These are phyloP conservation scores for Sporothrix luriei DNA, from an alignment of 2,329 filamentous ascomycete species.

Conservation along the genomic window DNA sequence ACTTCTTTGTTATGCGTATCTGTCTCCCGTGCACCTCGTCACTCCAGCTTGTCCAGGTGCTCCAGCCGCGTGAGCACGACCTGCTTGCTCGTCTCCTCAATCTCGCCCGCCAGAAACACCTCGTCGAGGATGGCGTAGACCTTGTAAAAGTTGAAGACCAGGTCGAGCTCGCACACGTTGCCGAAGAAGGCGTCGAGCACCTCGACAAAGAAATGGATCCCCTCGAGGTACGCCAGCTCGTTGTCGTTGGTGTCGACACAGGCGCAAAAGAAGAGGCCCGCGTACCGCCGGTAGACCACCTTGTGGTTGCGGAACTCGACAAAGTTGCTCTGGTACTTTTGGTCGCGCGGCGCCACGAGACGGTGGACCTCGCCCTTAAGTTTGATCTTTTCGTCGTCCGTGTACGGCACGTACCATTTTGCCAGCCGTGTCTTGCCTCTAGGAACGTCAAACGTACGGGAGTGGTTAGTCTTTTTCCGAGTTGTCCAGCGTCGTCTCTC, in stretches of 20 bases:
- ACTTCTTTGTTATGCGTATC: neutral
- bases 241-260: slow-evolving; percentile 99
- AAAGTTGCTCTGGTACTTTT: slow-evolving; percentile 99
- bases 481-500: neutral
- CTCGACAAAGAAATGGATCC: slow-evolving; percentile 99
- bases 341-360: slow-evolving; percentile 93
- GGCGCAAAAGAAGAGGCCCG: slow-evolving; percentile 97
- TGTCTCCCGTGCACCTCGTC: slow-evolving; percentile 30
- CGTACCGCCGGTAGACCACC: slow-evolving; percentile 96
- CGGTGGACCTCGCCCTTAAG: slow-evolving; percentile 98
- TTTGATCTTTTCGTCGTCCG: slow-evolving; percentile 98
- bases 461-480: neutral
- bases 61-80: slow-evolving; percentile 92
- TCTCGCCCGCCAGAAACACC: slow-evolving; percentile 95
- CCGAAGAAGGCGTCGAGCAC: slow-evolving; percentile 98
- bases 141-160: slow-evolving; percentile 80
- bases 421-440: slow-evolving; percentile 98
- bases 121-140: slow-evolving; percentile 98
- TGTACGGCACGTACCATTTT: slow-evolving; percentile 99
- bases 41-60: slow-evolving; percentile 95
- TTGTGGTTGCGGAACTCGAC: slow-evolving; percentile 95
- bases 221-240: slow-evolving; percentile 93
- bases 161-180: slow-evolving; percentile 96
- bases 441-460: neutral
- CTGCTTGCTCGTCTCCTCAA: slow-evolving; percentile 98